Base-by-base conservation (phyloP, 495 filamentous ascomycete genomes). In the Lasiosphaeria ovina region DNA sequence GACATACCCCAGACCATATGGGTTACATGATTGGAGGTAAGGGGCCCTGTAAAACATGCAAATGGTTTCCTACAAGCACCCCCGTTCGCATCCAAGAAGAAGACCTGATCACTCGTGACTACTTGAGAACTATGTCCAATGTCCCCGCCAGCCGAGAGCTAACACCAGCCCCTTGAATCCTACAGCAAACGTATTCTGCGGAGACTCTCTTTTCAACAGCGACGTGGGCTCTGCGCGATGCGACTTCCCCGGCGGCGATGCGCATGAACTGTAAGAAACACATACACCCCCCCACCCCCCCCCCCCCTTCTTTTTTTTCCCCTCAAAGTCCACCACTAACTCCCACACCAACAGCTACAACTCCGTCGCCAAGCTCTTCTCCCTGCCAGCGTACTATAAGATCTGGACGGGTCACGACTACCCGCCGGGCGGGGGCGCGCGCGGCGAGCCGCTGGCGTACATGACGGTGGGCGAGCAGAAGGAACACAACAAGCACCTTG, bases 1-100 rank as follows among this genome's bases (percentile, higher is more conserved):
- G 84, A 0, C 85, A 87, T 62, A 87, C 83, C 2, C 83, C 83
- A 0, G 85, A 87, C 61, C 84, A 86, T 63, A 59, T 87, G 16
- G 85, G 85, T 0, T 88, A 87, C 63, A 60, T 69, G 31, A 77
- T 87, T 59, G 84, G 83, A 57, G 66, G 79, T 74, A 24, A 24
- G 24, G 24, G 24, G 24, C 24, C 24, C 24, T 24, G 24, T 24
- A 24, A 24, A 24, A 2, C 24, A 24, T 24, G 24, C 24, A 24
- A 24, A 24, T 24, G 24, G 24, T 24, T 24, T 2, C 24, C 24
- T 24, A 24, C 24, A 24, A 24, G 24, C 24, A 24, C 24, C 0
- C 24, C 24, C 24, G 24, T 24, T 24, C 24, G 24, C 24, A 24
- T 24, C 24, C 24, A 24, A 24, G 24, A 24, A 24, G 24, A 24